phyloP scores from a whole-genome alignment of 140 eudicot genomes.

The Erigeron philadelphicus region DNA sequence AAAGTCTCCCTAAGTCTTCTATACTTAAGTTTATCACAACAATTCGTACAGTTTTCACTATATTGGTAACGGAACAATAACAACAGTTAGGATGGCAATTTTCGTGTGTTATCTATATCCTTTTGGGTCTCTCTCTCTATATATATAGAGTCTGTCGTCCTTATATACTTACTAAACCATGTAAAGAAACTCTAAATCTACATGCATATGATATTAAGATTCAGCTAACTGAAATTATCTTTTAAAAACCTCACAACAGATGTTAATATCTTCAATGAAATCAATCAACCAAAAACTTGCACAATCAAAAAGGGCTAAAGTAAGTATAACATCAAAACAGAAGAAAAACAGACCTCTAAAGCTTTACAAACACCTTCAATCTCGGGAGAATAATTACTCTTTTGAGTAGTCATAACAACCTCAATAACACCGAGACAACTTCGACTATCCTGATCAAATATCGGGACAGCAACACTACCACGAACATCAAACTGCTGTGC shows the following conservation, averaged over 20 bases:
- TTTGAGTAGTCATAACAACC: conserved; percentile 72
- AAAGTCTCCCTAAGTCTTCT: too few relatives aligned
- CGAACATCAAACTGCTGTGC: conserved; percentile 71
- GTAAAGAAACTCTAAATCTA: too few relatives aligned
- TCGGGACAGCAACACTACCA: conserved; percentile 82
- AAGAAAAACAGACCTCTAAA: conserved; percentile 56
- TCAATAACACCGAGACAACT: conserved; percentile 84
- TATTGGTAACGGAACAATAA: background rate
- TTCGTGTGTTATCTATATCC: too few relatives aligned
- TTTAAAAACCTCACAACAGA: background rate
- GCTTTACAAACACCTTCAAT: conserved; percentile 80
- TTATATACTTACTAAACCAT: too few relatives aligned
- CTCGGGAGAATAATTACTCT: conserved; percentile 60
- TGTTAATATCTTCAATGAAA: too few relatives aligned
- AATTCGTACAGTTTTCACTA: background rate
- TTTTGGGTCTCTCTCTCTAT: too few relatives aligned
- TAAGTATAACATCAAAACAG: background rate
- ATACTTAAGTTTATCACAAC: background rate
- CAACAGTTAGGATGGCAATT: background rate
- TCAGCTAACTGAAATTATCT: too few relatives aligned
- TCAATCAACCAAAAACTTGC: background rate
- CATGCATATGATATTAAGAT: too few relatives aligned
- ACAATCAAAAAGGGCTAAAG: background rate
- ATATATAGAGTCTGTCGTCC: too few relatives aligned
- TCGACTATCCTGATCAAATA: conserved; percentile 65